Evolutionary conservation across 176 grass and related monocot genomes (phyloP), one percentile per base, ranked within the genome.

Genomic region (Triticum monococcum): DNA sequence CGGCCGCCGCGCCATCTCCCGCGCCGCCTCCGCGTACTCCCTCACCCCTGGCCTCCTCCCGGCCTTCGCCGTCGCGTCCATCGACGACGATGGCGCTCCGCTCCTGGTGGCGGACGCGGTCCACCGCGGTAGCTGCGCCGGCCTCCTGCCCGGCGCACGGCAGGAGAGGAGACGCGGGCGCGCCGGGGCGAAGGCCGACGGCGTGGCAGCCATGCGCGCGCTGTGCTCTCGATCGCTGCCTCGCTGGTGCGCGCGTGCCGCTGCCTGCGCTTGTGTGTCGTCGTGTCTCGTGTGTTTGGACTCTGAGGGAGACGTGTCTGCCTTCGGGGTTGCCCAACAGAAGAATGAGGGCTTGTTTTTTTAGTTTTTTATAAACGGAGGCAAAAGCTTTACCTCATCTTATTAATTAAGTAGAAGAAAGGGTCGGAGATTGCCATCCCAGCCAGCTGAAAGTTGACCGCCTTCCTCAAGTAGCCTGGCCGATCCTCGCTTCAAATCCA

Each of bases 1-100:
- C 50, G 56, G 63, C 5, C 4, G 52, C 50, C 31, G 69, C 24
- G 41, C n/a, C 89, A 81, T 94, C 85, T 91, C 79, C 84, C 80
- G 24, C 73, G 78, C 84, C 52, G 28, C 64, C 62, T 84, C 76
- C 81, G 66, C 72, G 86, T 79, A 83, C 78, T 91, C 83, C 73
- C 24, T 72, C 86, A 77, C 25, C 70, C 83, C 18, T 37, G 45
- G 25, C 52, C 22, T 89, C 69, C 31, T 48, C 14, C 60, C 25
- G 10, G 37, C 14, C 56, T 7, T 43, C 23, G 13, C 72, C 30
- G 71, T 24, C 18, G 0, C 48, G 77, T 33, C 71, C 17, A 36
- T 9, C 22, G 88, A 9, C 30, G 85, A 33, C 75, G 71, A 6
- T 22, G 24, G 33, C 26, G 78, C 73, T 23, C 78, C 78, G 72